Conservation (phyloP, 257 asterid species). For the Nicotiana knightiana region DNA sequence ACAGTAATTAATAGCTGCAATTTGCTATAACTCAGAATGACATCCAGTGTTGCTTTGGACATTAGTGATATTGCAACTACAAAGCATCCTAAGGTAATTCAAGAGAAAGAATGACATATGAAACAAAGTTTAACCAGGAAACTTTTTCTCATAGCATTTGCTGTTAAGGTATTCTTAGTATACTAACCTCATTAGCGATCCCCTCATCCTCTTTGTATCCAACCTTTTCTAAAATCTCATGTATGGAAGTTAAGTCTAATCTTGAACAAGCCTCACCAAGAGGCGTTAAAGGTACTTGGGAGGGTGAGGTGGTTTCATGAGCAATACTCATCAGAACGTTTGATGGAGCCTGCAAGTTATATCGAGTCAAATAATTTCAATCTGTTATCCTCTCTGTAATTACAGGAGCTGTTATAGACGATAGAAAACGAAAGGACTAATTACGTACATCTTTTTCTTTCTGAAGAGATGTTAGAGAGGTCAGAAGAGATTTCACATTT, state of each 20-base stretch:
- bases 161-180: not conserved
- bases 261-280: constrained; percentile 47
- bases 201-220: constrained; percentile 49
- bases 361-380: not conserved
- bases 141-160: not conserved
- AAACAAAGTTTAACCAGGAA: not conserved
- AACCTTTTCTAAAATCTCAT: constrained; percentile 33
- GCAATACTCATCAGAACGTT: constrained; percentile 31
- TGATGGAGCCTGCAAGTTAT: constrained; percentile 36
- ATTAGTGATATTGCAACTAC: too few relatives aligned
- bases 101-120: not conserved
- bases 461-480: constrained; percentile 35
- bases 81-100: too few relatives aligned
- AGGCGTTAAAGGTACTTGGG: constrained; percentile 26
- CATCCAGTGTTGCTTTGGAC: too few relatives aligned
- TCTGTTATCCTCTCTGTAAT: too few relatives aligned
- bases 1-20: too few relatives aligned
- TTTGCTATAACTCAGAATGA: too few relatives aligned
- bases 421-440: not conserved
- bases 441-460: constrained; percentile 31
- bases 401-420: too few relatives aligned
- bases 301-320: constrained; percentile 25
- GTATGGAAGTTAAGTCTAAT: constrained; percentile 37
- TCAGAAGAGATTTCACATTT: constrained; percentile 28
- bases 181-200: constrained; percentile 35